Evolutionary conservation across 139 green algal species (phyloP).

Genomic region (Coccomyxa sp.): DNA sequence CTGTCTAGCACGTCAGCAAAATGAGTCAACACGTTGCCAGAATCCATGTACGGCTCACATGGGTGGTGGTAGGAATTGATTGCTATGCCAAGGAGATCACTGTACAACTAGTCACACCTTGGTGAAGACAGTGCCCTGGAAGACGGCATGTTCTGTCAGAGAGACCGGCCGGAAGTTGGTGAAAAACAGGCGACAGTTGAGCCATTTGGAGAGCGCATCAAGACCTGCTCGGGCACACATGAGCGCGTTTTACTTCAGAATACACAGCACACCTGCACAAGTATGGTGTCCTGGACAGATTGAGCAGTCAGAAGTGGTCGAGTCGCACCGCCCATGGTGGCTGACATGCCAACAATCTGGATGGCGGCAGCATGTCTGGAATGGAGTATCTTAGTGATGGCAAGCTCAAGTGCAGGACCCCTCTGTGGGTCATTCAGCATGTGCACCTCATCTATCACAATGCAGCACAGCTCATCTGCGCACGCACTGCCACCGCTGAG

Average conservation of each 20-base stretch:
- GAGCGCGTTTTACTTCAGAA: not conserved
- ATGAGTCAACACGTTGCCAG: too few relatives aligned
- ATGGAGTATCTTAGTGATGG: constrained; percentile 90
- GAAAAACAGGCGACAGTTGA: constrained; percentile 76
- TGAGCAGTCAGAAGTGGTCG: not conserved
- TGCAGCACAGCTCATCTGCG: constrained; percentile 43
- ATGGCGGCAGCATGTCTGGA: constrained; percentile 9
- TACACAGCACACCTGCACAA: not conserved
- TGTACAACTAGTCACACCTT: constrained; percentile 4
- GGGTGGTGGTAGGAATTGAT: too few relatives aligned
- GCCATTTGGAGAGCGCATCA: constrained; percentile 72
- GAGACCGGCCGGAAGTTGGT: constrained; percentile 86
- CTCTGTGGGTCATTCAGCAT: constrained; percentile 77
- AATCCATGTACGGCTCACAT: too few relatives aligned
- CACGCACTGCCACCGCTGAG: not conserved
- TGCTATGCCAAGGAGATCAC: not conserved
- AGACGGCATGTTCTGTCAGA: constrained; percentile 68
- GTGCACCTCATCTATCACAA: constrained; percentile 90
- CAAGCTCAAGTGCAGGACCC: constrained; percentile 92
- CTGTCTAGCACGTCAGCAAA: not conserved
- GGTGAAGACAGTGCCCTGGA: constrained; percentile 42
- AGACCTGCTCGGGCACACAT: constrained; percentile 55
- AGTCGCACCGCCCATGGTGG: constrained; percentile 64
- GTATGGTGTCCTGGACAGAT: not conserved
- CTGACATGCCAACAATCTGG: constrained; percentile 96